Conservation (phyloP, 2,329 filamentous ascomycete genomes). For the Diplodia sapinea region DNA sequence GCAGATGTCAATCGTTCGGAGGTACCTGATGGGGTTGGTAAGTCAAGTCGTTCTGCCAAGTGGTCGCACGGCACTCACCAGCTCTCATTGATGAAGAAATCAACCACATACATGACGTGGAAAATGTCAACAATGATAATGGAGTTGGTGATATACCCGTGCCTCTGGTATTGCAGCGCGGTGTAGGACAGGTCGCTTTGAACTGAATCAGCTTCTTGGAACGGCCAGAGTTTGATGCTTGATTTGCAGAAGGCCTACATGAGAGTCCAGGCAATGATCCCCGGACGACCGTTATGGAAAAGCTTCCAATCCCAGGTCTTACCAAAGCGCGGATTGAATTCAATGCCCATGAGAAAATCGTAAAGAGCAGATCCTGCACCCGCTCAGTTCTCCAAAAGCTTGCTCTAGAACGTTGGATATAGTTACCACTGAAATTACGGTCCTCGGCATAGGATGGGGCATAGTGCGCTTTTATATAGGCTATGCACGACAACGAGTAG, state of each 20-base stretch:
- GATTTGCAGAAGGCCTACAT: conserved; percentile 43
- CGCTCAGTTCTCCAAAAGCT: not conserved
- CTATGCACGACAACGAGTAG: conserved; percentile 20
- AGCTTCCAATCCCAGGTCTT: conserved; percentile 40
- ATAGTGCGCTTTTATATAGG: conserved; percentile 31
- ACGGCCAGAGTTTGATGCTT: not conserved
- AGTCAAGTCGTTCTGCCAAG: not conserved
- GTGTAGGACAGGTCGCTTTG: conserved; percentile 48
- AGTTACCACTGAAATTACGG: conserved; percentile 30
- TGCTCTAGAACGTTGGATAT: not conserved
- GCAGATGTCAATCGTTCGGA: conserved; percentile 52
- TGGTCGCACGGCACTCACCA: conserved; percentile 42
- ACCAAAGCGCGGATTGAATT: conserved; percentile 50
- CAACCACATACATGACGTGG: conserved; percentile 54
- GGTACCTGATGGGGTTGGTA: conserved; percentile 42
- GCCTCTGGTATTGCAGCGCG: conserved; percentile 51
- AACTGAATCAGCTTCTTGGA: not conserved
- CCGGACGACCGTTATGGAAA: conserved; percentile 51
- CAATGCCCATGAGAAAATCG: conserved; percentile 72
- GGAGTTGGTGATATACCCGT: conserved; percentile 50
- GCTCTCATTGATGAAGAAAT: conserved; percentile 58
- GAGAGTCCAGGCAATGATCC: conserved; percentile 57
- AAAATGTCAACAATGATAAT: conserved; percentile 54
- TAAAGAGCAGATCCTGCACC: conserved; percentile 24
- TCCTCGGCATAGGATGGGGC: conserved; percentile 29